phyloP scores from a whole-genome alignment of 164 flowering plant genomes.

The Brasenia schreberi region DNA sequence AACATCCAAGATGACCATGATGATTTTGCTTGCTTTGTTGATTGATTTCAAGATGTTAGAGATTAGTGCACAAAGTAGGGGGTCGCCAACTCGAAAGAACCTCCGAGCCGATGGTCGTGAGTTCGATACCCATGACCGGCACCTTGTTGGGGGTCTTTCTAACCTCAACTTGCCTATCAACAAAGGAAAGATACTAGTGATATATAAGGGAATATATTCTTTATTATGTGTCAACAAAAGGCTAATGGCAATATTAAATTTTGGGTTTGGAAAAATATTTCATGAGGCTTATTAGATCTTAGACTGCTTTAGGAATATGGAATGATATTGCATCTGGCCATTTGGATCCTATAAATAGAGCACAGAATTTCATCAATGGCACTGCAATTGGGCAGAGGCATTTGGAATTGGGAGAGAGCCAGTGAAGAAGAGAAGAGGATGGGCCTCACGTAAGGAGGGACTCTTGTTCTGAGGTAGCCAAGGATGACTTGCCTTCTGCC shows the following conservation, averaged over 20 bases:
- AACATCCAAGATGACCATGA: too few relatives aligned
- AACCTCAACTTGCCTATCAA: too few relatives aligned
- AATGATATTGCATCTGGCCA: not conserved
- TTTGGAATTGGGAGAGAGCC: not conserved
- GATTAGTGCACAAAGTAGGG: not conserved
- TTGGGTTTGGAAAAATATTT: not conserved
- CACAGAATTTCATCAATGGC: not conserved
- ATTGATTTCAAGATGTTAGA: not conserved
- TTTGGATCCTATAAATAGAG: not conserved
- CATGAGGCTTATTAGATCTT: not conserved
- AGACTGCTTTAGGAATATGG: not conserved
- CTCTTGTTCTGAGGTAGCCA: not conserved
- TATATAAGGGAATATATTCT: not conserved
- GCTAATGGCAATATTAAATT: not conserved
- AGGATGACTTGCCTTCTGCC: not conserved
- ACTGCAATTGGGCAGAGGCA: not conserved
- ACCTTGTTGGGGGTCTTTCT: too few relatives aligned
- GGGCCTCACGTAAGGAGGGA: not conserved
- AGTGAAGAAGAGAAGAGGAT: not conserved
- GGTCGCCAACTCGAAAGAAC: not conserved
- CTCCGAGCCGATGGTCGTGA: not conserved
- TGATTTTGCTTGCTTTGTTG: too few relatives aligned
- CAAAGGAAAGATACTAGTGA: not conserved
- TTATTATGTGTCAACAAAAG: not conserved
- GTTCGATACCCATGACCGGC: not conserved